A percentile compares a stretch with the other conserved stretches of the same genome.
These are phyloP conservation scores for Ogataea glucozyma DNA, from an alignment of 805 yeast species.

Conservation along the genomic window DNA sequence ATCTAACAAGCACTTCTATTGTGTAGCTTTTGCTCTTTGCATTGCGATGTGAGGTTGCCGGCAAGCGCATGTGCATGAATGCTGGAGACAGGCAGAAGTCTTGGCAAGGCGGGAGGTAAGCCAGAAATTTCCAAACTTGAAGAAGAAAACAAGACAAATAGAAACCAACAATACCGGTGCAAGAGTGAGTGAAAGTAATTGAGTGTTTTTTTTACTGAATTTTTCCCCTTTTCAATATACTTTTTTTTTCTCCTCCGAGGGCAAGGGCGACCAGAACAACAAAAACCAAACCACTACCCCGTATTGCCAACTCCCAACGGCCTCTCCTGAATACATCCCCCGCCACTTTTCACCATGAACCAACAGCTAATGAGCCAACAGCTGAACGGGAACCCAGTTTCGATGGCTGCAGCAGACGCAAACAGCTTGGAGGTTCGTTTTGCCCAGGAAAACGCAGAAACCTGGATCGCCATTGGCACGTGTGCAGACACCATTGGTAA, in stretches of 20 bases:
- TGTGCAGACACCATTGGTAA: slow-evolving; percentile 89
- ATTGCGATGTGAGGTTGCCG: slow-evolving; percentile 7
- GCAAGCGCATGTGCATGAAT: slow-evolving; percentile 3
- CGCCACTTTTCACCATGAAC: slow-evolving; percentile 16
- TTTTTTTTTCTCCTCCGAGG: neutral
- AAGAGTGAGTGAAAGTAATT: neutral
- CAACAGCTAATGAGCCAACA: slow-evolving; percentile 25
- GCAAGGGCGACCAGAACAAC: neutral
- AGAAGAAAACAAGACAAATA: slow-evolving; percentile 3
- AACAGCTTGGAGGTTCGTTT: slow-evolving; percentile 33
- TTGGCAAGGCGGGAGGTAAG: slow-evolving; percentile 9
- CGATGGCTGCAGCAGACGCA: slow-evolving; percentile 20
- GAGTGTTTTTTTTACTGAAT: slow-evolving; percentile 2
- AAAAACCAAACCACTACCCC: neutral
- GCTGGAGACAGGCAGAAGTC: slow-evolving; percentile 5
- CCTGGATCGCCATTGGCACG: slow-evolving; percentile 89
- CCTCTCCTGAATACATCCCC: too few relatives aligned
- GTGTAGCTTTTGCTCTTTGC: neutral
- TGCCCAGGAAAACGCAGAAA: slow-evolving; percentile 63
- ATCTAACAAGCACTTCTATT: slow-evolving; percentile 2
- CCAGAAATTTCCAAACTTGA: slow-evolving; percentile 9
- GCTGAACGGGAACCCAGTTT: slow-evolving; percentile 24
- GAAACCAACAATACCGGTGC: slow-evolving; percentile 3
- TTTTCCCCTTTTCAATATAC: too few relatives aligned
- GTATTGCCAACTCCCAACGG: neutral